phyloP scores from a whole-genome alignment of 208 protist species.

The Crithidia brevicula region DNA sequence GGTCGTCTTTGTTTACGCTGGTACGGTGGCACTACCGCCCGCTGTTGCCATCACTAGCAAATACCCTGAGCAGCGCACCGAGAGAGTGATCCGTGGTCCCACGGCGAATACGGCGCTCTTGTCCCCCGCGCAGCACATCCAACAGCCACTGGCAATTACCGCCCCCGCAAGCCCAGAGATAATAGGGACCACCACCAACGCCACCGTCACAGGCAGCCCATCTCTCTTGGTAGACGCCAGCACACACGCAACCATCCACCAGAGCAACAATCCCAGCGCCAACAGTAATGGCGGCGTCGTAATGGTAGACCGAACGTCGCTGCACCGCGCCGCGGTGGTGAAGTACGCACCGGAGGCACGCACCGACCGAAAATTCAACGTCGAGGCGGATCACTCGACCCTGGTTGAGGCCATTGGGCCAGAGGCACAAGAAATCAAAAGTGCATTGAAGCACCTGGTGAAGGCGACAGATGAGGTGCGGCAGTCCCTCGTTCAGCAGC shows the following conservation, averaged over 20 bases:
- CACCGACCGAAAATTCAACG: constrained; percentile 33
- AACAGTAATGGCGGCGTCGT: not conserved
- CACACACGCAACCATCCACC: not conserved
- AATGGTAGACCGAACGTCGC: constrained; percentile 16
- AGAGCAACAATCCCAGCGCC: not conserved
- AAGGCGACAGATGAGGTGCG: constrained; percentile 38
- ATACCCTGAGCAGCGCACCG: constrained; percentile 47
- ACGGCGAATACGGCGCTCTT: not conserved
- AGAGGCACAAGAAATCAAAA: constrained; percentile 41
- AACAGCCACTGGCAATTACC: not conserved
- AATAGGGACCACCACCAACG: not conserved
- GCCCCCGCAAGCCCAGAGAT: not conserved
- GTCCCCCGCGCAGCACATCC: constrained; percentile 9
- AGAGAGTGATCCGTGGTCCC: constrained; percentile 31
- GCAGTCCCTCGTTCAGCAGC: constrained; percentile 38
- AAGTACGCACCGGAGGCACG: constrained; percentile 23
- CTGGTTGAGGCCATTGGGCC: constrained; percentile 36
- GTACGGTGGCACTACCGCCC: constrained; percentile 39
- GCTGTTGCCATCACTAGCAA: constrained; percentile 4
- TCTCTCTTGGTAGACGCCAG: not conserved
- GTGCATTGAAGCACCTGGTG: constrained; percentile 32
- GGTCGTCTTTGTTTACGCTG: constrained; percentile 80
- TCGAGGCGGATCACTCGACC: constrained; percentile 33
- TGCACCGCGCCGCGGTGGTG: constrained; percentile 34
- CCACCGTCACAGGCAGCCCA: constrained; percentile 1